Base-by-base conservation (phyloP, 2,329 filamentous ascomycete species). In the Diaporthe sp. region DNA sequence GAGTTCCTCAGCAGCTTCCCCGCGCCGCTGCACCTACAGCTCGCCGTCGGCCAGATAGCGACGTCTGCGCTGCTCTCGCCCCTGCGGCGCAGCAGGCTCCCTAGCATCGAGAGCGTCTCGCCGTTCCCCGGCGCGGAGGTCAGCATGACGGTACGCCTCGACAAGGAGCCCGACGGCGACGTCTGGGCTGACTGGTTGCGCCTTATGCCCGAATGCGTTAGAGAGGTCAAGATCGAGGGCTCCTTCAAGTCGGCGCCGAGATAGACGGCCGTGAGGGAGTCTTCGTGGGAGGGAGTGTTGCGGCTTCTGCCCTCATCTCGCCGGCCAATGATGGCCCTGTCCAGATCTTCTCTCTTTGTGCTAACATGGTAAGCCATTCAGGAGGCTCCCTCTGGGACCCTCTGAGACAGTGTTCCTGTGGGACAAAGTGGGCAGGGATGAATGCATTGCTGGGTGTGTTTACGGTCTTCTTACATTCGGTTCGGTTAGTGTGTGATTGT, bases 101-200 rank as follows among this genome's bases (percentile, higher is more conserved):
- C 84, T 10, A 75, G 53, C 28, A 28, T 28, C 34, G 44, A 57
- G 22, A 60, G 51, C 5, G 37, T n/a, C 22, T 22, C 65, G 8
- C 25, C 71, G 4, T 57, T 49, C 10, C 78, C 80, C 15, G 85
- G 84, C 13, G 84, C 87, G 3, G 87, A 89, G 73, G 77, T 91
- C 49, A 87, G 86, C 71, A 80, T 92, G 10, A 88, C 86, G 13
- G 85, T 91, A 73, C 85, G 86, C 37, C 81, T 91, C 57, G 89
- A 90, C 55, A 88, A 89, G 34, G 85, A 85, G 42, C 82, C 90
- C 76, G 87, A 89, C 76, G 80, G 88, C 72, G 89, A 91, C 70
- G 87, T 83, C 73, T 91, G 90, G 89, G 84, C 87, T 72, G 89
- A 91, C 79, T 91, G 90, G 89, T 81, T 92, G 77, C 87, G 90